phyloP scores from a whole-genome alignment of 2,329 filamentous ascomycete genomes.

The Cordyceps tenuipes region DNA sequence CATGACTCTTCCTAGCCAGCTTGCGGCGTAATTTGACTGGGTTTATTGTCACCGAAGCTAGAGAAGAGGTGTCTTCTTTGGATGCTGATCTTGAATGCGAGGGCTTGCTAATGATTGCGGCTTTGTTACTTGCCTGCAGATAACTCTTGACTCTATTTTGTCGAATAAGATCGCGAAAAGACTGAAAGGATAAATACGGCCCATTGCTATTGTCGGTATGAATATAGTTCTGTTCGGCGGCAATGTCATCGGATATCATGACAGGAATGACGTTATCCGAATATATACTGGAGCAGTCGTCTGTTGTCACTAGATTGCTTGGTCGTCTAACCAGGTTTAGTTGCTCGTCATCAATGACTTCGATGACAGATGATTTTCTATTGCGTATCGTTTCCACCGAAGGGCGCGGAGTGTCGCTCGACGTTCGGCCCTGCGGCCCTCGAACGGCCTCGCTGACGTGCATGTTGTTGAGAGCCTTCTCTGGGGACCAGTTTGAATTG shows the following conservation, averaged over 20 bases:
- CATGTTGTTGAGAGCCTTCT: neutral
- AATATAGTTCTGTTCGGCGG: slow-evolving; percentile 6
- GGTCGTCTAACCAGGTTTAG: neutral
- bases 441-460: neutral
- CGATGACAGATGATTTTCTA: neutral
- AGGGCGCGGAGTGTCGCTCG: neutral
- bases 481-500: slow-evolving; percentile 13
- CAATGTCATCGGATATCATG: slow-evolving; percentile 22
- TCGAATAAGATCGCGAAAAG: slow-evolving; percentile 12
- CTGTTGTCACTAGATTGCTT: slow-evolving; percentile 15
- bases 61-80: neutral
- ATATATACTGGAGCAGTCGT: slow-evolving; percentile 21
- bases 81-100: slow-evolving; percentile 2
- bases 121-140: slow-evolving; percentile 4
- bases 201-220: slow-evolving; percentile 10
- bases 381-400: neutral
- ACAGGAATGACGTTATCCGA: slow-evolving; percentile 34
- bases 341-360: slow-evolving; percentile 5
- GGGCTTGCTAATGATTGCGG: neutral
- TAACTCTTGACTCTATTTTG: slow-evolving; percentile 4
- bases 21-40: neutral
- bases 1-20: neutral
- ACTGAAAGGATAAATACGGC: slow-evolving; percentile 4
- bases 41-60: neutral
- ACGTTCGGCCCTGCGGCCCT: neutral